Percentiles rank a stretch among this genome's conserved stretches.
These are phyloP conservation scores for Stachybotrys elegans DNA, from an alignment of 2,329 filamentous ascomycete species.

Conservation along the genomic window DNA sequence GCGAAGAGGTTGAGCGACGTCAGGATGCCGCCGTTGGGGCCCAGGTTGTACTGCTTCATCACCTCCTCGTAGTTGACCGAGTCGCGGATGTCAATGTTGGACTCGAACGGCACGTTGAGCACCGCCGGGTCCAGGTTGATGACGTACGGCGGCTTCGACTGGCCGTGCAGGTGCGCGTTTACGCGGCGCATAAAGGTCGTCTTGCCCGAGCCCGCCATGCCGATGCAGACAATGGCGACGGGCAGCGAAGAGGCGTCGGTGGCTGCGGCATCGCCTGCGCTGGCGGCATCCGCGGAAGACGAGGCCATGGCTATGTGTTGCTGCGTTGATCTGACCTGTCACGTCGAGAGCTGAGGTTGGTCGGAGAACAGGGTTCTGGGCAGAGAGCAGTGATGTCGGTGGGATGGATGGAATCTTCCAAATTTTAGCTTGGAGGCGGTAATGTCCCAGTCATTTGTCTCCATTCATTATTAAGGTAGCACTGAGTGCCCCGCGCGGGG, in stretches of 20 bases:
- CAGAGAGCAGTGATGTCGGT: too few species aligned
- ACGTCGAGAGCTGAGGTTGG: background rate
- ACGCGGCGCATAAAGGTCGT: slow-evolving; percentile 99
- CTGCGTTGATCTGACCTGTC: background rate
- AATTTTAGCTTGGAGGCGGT: background rate
- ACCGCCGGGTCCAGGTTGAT: slow-evolving; percentile 97
- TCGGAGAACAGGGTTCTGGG: too few species aligned
- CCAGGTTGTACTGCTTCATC: slow-evolving; percentile 98
- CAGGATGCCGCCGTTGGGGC: slow-evolving; percentile 93
- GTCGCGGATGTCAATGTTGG: slow-evolving; percentile 98
- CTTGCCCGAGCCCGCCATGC: slow-evolving; percentile 97
- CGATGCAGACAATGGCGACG: slow-evolving; percentile 84
- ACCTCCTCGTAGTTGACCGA: slow-evolving; percentile 99
- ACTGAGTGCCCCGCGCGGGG: slow-evolving; percentile 5
- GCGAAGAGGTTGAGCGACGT: slow-evolving; percentile 95
- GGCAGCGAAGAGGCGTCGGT: slow-evolving; percentile 41
- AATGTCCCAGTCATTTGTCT: background rate
- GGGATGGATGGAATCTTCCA: too few species aligned
- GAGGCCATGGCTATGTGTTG: slow-evolving; percentile 23
- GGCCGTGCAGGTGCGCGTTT: slow-evolving; percentile 82
- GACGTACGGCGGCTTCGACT: slow-evolving; percentile 82
- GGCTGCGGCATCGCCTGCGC: slow-evolving; percentile 15
- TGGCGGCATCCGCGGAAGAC: slow-evolving; percentile 23
- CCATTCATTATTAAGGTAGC: too few species aligned
- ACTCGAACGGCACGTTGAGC: slow-evolving; percentile 85